Evolutionary conservation across 1,139 yeast species (phyloP), one percentile per base, ranked within the genome.

Genomic region (Taiozyma sp.): DNA sequence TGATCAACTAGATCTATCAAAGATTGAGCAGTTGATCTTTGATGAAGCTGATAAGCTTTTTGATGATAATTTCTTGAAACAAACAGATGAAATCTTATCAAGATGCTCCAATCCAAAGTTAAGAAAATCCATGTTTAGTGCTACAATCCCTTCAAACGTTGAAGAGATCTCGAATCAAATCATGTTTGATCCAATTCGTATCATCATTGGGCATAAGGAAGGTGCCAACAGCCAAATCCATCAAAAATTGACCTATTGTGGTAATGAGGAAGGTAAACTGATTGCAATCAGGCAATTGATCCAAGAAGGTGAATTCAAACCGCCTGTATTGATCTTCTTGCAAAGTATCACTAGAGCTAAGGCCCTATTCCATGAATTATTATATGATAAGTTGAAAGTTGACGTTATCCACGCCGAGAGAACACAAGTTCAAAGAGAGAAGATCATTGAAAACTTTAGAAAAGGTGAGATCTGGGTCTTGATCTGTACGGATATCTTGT

Each of bases 31-130:
- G 63, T 71, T 93, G 50, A 78, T 93, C 19, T 81, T 95, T 59
- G 99, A 95, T 74, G 99, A 93, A 71, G 98, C 98, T 5, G 99
- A 95, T 73, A 87, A 88, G 62, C 72, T 95, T 50, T 88, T 95
- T 62, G 98, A 93, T 62, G 83, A 84, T 51, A 96, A 93, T 19
- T 95, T 95, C 62, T 81, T 90, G 22, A 90, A 85, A 58, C 99
- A 95, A 70, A 88, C 97, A 0, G 99, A 93, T 66, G 84, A 82
- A 50, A 85, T 93, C 53, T 71, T 93, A 56, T 75, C 87, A 14
- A 77, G 83, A 35, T 86, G 96, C 66, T 48, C 66, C 49, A 64
- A 68, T 62, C 57, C 75, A 61, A 61, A 60, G 45, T 63, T 85
- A 41, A 73, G 81, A 47, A 88, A 85, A 68, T 83, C 95, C 6